A percentile compares a stretch with the other conserved stretches of the same genome.
Conservation (phyloP, 2,329 filamentous ascomycete genomes). For the Aspergillus sp. region DNA sequence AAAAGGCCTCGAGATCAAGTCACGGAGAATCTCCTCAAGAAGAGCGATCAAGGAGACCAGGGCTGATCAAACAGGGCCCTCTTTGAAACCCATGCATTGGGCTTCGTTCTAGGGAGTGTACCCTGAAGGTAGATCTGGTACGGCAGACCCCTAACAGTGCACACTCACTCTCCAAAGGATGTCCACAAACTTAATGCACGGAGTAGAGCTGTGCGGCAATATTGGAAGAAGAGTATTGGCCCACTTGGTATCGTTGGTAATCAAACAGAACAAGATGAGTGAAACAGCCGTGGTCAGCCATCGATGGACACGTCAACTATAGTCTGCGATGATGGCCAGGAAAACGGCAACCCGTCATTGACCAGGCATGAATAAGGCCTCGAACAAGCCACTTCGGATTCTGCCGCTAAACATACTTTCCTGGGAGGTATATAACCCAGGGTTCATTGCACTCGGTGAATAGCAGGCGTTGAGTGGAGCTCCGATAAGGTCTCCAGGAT, state of each 20-base stretch:
- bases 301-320: neutral
- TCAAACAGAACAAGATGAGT: neutral
- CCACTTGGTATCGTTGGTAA: neutral
- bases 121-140: neutral
- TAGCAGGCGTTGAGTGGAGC: slow-evolving; percentile 14
- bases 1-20: too few relatives aligned
- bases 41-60: neutral
- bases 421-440: neutral
- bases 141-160: neutral
- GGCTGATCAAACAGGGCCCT: neutral
- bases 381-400: neutral
- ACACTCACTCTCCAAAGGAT: neutral
- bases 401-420: neutral
- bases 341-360: neutral
- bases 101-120: neutral
- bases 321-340: neutral
- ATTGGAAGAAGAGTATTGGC: neutral
- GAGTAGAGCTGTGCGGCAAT: neutral
- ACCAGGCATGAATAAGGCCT: neutral
- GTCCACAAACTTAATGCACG: neutral
- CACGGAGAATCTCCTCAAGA: too few relatives aligned
- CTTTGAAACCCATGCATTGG: neutral
- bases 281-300: neutral
- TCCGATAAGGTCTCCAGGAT: slow-evolving; percentile 24
- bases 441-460: neutral